Percentiles rank a stretch among this genome's conserved stretches.
phyloP scores from a whole-genome alignment of 345 rosid species.

The Laguncularia racemosa region DNA sequence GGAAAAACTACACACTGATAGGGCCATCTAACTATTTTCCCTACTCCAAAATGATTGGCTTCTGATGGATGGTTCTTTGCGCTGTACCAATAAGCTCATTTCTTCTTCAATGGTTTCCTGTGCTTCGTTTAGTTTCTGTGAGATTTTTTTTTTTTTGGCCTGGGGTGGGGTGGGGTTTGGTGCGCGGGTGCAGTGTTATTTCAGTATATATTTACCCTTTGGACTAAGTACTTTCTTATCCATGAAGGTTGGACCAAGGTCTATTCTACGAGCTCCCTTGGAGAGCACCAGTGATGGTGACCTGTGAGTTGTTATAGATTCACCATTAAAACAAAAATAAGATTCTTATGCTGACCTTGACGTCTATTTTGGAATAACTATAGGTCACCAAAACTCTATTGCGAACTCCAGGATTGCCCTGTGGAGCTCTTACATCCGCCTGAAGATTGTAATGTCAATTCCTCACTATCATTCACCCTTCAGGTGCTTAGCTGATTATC shows the following conservation, averaged over 20 bases:
- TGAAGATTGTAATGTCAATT: slow-evolving; percentile 89
- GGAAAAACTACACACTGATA: no score
- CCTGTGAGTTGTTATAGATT: slow-evolving; percentile 45
- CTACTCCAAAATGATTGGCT: no score
- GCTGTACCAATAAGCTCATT: no score
- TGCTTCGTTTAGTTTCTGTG: no score
- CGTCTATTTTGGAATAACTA: slow-evolving; percentile 16
- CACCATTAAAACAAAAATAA: not conserved
- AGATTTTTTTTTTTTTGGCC: no score
- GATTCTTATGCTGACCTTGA: not conserved
- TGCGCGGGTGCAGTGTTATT: no score
- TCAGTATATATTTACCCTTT: not conserved
- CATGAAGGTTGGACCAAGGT: slow-evolving; percentile 82
- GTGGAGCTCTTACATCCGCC: slow-evolving; percentile 81
- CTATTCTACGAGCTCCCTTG: slow-evolving; percentile 67
- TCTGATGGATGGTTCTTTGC: no score
- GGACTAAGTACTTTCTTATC: slow-evolving; percentile 7
- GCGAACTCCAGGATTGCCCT: slow-evolving; percentile 76
- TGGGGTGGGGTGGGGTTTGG: no score
- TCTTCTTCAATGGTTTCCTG: no score
- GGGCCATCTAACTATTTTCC: no score
- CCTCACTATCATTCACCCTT: slow-evolving; percentile 84
- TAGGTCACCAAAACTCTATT: slow-evolving; percentile 69
- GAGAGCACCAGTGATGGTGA: slow-evolving; percentile 62
- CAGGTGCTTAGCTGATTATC: slow-evolving; percentile 37